Evolutionary conservation across 345 rosid genomes (phyloP).

Genomic region (Populus nigra): DNA sequence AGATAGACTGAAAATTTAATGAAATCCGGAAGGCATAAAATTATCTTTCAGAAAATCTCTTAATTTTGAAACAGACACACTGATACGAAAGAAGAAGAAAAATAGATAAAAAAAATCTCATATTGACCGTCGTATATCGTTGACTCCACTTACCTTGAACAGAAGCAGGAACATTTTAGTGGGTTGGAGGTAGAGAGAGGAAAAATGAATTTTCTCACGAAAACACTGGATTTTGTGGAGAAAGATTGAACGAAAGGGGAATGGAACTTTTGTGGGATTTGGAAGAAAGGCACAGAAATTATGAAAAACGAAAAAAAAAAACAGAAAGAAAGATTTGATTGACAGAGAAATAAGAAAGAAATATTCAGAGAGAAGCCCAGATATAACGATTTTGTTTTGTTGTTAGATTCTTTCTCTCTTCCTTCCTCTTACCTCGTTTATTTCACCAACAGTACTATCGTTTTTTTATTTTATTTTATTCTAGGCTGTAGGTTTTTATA

Average conservation of each 20-base stretch:
- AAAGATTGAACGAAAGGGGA: background rate
- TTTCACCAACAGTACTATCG: conserved; percentile 7
- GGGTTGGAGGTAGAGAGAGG: background rate
- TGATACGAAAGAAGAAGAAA: background rate
- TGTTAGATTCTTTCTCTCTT: conserved; percentile 1
- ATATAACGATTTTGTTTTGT: background rate
- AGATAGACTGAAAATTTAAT: background rate
- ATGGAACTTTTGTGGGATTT: background rate
- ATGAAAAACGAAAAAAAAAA: background rate
- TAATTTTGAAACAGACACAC: background rate
- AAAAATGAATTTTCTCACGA: background rate
- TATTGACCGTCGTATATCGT: background rate
- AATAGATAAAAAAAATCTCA: background rate
- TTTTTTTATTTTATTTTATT: background rate
- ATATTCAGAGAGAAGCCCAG: background rate
- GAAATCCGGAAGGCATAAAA: background rate
- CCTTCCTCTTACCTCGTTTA: conserved; percentile 10
- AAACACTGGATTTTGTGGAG: background rate
- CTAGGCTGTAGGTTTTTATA: background rate
- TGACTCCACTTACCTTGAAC: conserved; percentile 16
- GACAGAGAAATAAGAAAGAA: conserved; percentile 6
- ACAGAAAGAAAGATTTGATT: conserved; percentile 11
- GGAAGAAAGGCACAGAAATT: conserved; percentile 13
- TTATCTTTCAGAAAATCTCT: background rate
- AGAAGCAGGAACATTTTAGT: conserved; percentile 8